Evolutionary conservation across 23 red algal genomes (phyloP), one percentile per base, ranked within the genome.

Genomic region (Chondrus crispus): DNA sequence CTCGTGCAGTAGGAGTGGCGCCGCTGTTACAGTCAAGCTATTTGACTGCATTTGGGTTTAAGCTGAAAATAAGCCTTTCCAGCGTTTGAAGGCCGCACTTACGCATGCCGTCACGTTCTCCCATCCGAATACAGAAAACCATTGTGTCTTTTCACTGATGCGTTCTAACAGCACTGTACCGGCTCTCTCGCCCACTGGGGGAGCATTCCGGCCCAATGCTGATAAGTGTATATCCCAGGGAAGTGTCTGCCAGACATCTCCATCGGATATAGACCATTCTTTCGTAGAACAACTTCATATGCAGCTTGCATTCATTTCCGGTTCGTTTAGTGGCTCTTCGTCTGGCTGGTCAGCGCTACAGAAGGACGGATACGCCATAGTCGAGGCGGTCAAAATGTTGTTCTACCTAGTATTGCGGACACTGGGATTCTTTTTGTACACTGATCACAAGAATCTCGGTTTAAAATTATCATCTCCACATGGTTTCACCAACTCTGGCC

Each of bases 61-160:
- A 24, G 19, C 16, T 16, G 18, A 24, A 24, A 13, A 73, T 13
- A 37, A 73, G 13, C 14, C 68, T 18, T 73, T 29, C 68, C 13
- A 73, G 32, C 14, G 13, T 18, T 33, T n/a, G 14, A 29, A 73
- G 32, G 29, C 19, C 13, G 68, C 68, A 13, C 16, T 73, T 73
- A 13, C 13, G 13, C 13, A 33, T 26, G n/a, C 19, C n/a, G 68
- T 73, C 14, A 33, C 16, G 68, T 26, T 73, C 32, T 13, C 68
- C 13, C 68, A 73, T 37, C 19, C 32, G 14, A 26, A 73, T 33
- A 13, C 19, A 16, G 14, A 57, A 14, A 83, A 2, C 32, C 1
- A n/a, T 16, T 83, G 24, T 83, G 78, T 62, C 78, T 83, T 26
- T 83, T 83, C 52, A 83, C 78, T 58, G 53, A 83, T 62, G 78